phyloP scores from a whole-genome alignment of 495 filamentous ascomycete species.

The Bryoglossum gracile region DNA sequence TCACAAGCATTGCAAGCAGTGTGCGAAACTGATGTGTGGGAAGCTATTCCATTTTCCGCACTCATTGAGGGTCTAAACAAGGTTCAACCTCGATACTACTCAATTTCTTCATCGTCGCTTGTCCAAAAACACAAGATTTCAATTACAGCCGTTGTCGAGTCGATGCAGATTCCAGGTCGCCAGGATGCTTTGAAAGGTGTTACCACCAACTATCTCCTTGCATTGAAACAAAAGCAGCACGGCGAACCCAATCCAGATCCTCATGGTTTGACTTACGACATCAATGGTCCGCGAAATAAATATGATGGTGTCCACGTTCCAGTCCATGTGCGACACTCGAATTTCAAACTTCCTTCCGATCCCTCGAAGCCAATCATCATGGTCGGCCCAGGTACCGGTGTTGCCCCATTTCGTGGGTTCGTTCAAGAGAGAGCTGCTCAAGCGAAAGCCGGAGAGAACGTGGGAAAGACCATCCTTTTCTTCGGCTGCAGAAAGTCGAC shows the following conservation, averaged over 20 bases:
- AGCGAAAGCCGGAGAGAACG: slow-evolving; percentile 69
- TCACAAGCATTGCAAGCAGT: slow-evolving; percentile 77
- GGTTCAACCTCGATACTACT: slow-evolving; percentile 97
- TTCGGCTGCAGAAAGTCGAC: slow-evolving; percentile 80
- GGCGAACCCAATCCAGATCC: slow-evolving; percentile 79
- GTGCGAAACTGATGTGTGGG: slow-evolving; percentile 63
- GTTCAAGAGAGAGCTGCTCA: slow-evolving; percentile 85
- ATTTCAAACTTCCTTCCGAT: slow-evolving; percentile 98
- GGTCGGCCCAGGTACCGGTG: slow-evolving; percentile 94
- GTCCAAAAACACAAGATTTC: slow-evolving; percentile 92
- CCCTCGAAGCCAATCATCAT: slow-evolving; percentile 90
- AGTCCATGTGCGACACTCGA: slow-evolving; percentile 94
- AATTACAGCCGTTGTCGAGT: slow-evolving; percentile 92
- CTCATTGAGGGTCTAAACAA: slow-evolving; percentile 92
- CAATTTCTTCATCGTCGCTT: slow-evolving; percentile 92
- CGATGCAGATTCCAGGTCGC: slow-evolving; percentile 65
- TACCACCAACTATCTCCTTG: slow-evolving; percentile 93
- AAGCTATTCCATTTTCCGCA: slow-evolving; percentile 82
- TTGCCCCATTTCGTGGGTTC: slow-evolving; percentile 93
- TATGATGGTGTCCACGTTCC: slow-evolving; percentile 95
- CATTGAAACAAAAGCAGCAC: slow-evolving; percentile 95
- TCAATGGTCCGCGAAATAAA: slow-evolving; percentile 89
- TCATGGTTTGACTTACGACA: slow-evolving; percentile 81
- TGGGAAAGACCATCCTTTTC: slow-evolving; percentile 88
- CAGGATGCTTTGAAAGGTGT: slow-evolving; percentile 85